Evolutionary conservation across 2,329 filamentous ascomycete species (phyloP).

Genomic region (Penicillium freii): DNA sequence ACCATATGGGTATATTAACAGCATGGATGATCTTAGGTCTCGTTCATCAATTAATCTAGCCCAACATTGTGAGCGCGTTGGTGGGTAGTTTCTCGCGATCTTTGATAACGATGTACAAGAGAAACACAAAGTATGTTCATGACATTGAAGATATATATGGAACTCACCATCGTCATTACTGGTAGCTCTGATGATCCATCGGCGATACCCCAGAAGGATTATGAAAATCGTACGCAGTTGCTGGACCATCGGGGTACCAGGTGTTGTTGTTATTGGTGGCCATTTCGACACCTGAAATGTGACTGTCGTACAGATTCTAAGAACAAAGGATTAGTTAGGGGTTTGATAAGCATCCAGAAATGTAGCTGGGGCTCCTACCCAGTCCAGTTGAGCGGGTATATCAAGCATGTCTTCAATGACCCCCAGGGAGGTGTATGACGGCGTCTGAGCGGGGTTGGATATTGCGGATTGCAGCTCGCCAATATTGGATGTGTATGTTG

Average conservation of each 20-base stretch:
- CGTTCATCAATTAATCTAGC: background rate
- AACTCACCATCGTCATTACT: background rate
- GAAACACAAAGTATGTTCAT: background rate
- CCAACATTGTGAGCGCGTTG: background rate
- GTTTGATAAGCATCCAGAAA: background rate
- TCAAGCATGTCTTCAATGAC: conserved; percentile 38
- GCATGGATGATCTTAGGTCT: background rate
- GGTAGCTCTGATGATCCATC: background rate
- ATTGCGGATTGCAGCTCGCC: background rate
- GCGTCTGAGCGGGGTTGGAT: background rate
- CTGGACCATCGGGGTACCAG: conserved; percentile 8
- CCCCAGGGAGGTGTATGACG: conserved; percentile 20
- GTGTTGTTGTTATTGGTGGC: conserved; percentile 12
- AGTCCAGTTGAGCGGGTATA: conserved; percentile 32
- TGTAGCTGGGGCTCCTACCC: conserved; percentile 26
- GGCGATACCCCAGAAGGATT: background rate
- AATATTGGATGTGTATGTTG: background rate
- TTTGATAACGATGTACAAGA: background rate
- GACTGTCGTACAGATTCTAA: conserved; percentile 22
- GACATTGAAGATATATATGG: background rate
- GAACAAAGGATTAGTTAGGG: conserved; percentile 2
- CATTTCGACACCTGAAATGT: conserved; percentile 13
- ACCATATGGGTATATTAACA: background rate
- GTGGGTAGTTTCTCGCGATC: background rate
- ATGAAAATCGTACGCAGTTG: conserved; percentile 4